phyloP scores from a whole-genome alignment of 768 basidiomycete genomes.

The Mycena floridula region DNA sequence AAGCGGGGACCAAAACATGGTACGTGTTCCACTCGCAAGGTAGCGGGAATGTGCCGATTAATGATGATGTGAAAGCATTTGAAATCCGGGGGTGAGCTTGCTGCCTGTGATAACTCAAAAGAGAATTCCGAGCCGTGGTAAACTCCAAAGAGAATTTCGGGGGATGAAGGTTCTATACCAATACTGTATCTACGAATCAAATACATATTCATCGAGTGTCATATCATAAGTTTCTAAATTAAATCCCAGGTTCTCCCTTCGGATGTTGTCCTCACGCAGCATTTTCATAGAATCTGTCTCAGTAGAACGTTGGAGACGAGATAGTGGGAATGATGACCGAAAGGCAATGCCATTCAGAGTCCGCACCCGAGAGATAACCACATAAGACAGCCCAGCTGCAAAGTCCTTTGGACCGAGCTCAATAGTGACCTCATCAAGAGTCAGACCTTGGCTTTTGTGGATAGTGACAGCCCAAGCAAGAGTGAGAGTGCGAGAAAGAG shows the following conservation, averaged over 20 bases:
- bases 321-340: not conserved
- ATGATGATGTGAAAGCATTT: no score
- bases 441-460: slow-evolving; percentile 2
- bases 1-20: no score
- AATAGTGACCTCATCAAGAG: slow-evolving; percentile 1
- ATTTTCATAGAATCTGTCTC: slow-evolving; percentile 1
- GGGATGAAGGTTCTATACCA: no score
- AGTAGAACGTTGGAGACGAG: slow-evolving; percentile 3
- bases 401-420: slow-evolving; percentile 3
- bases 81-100: no score
- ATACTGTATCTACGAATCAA: no score
- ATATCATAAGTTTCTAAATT: slow-evolving; percentile 3
- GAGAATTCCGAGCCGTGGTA: no score
- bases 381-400: slow-evolving; percentile 5
- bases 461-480: slow-evolving; percentile 2
- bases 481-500: no score
- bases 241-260: slow-evolving; percentile 2
- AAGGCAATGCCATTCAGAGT: slow-evolving; percentile 6
- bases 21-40: no score
- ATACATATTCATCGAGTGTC: no score
- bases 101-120: no score
- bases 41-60: no score
- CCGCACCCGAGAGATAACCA: slow-evolving; percentile 5
- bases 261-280: not conserved
- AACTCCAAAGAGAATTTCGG: no score